Evolutionary conservation across 768 basidiomycete genomes (phyloP).

Genomic region (Russula sp.): DNA sequence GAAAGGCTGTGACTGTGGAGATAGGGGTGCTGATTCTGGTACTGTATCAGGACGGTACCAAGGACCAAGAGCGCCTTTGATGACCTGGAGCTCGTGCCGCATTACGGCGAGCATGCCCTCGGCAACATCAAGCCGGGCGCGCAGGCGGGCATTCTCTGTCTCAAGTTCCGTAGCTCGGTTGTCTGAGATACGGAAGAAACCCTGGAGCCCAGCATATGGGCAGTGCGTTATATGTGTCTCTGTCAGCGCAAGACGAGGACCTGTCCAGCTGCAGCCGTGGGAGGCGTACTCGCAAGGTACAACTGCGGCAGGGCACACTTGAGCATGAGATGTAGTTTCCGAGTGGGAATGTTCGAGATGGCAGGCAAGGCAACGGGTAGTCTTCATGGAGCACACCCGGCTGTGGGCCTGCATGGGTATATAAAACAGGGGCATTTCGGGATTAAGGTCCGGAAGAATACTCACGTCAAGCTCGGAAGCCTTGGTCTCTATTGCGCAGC

Average conservation of each 20-base stretch:
- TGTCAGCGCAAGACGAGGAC: slow-evolving; percentile 35
- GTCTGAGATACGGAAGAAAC: slow-evolving; percentile 45
- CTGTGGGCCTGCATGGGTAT: slow-evolving; percentile 29
- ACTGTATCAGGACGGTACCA: slow-evolving; percentile 44
- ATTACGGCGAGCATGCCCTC: slow-evolving; percentile 49
- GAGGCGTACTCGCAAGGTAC: slow-evolving; percentile 42
- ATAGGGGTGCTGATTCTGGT: not conserved
- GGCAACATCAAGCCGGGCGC: slow-evolving; percentile 49
- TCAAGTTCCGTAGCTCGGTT: slow-evolving; percentile 36
- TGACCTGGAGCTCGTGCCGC: slow-evolving; percentile 50
- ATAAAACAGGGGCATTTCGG: not conserved
- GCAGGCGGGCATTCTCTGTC: slow-evolving; percentile 61
- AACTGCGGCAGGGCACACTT: slow-evolving; percentile 35
- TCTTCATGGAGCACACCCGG: slow-evolving; percentile 35
- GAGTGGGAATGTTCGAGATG: slow-evolving; percentile 33
- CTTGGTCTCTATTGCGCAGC: slow-evolving; percentile 32
- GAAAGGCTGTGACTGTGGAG: not conserved
- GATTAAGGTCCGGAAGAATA: slow-evolving; percentile 27
- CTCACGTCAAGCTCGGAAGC: slow-evolving; percentile 34
- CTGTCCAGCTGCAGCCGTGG: slow-evolving; percentile 52
- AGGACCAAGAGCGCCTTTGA: slow-evolving; percentile 58
- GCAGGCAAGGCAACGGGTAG: slow-evolving; percentile 40
- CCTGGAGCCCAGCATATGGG: slow-evolving; percentile 56
- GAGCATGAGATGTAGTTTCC: slow-evolving; percentile 32
- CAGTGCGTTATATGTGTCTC: slow-evolving; percentile 40